Conservation (phyloP, 306 rosid species). For the Rubus parviflorus region DNA sequence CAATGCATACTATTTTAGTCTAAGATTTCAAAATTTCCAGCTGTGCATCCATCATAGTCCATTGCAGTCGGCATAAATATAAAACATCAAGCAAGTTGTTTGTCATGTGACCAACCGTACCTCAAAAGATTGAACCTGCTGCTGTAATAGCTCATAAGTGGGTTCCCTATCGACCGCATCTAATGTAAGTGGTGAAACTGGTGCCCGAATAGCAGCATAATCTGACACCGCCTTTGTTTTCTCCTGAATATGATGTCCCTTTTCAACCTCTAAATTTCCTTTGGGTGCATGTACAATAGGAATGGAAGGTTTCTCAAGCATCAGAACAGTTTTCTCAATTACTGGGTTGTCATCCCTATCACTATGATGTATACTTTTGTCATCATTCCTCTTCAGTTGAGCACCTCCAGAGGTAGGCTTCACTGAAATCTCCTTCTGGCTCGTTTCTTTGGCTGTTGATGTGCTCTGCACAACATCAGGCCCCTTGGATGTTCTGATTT, state of each 20-base stretch:
- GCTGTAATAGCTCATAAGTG: conserved; percentile 38
- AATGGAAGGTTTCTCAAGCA: conserved; percentile 64
- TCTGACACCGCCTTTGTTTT: conserved; percentile 41
- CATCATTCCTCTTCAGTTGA: conserved; percentile 40
- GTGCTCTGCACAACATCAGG: conserved; percentile 46
- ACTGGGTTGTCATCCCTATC: conserved; percentile 69
- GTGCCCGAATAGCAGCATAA: conserved; percentile 48
- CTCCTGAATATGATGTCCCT: conserved; percentile 33
- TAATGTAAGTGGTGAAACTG: conserved; percentile 46
- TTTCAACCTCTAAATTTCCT: conserved; percentile 31
- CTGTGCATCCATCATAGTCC: conserved; percentile 2
- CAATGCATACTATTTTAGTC: background rate
- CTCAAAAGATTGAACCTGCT: conserved; percentile 45
- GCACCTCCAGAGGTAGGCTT: conserved; percentile 51
- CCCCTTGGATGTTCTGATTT: conserved; percentile 69
- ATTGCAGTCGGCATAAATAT: background rate
- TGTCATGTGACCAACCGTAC: conserved; percentile 43
- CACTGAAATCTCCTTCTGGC: conserved; percentile 42
- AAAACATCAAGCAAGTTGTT: conserved; percentile 12
- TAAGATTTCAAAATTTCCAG: background rate
- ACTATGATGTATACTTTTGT: conserved; percentile 37
- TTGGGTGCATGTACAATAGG: conserved; percentile 34
- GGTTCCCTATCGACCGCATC: conserved; percentile 43
- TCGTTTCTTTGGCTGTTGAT: conserved; percentile 45
- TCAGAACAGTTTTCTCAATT: conserved; percentile 78